Percentiles rank a stretch among this genome's conserved stretches.
phyloP scores from a whole-genome alignment of 192 early-diverging fungal genomes.

The Chytriomyces sp. region DNA sequence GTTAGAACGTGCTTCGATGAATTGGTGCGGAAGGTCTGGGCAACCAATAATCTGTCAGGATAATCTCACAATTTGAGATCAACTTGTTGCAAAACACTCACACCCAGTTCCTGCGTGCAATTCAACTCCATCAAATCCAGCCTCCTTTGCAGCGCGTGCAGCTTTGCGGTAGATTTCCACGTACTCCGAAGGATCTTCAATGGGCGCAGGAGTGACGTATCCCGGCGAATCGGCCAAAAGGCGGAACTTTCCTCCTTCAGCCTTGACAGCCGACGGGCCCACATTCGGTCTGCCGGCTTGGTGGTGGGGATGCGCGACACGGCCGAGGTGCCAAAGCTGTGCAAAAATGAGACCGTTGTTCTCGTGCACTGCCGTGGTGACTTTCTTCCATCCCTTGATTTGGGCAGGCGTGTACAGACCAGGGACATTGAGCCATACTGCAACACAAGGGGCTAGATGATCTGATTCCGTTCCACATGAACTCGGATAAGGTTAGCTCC shows the following conservation, averaged over 20 bases:
- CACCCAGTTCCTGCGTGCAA: background rate
- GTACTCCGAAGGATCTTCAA: slow-evolving; percentile 35
- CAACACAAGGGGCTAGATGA: too few species aligned
- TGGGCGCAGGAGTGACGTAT: slow-evolving; percentile 29
- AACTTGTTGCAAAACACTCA: slow-evolving; percentile 1
- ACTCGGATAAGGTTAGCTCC: background rate
- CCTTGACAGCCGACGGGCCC: slow-evolving; percentile 26
- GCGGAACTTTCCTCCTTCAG: slow-evolving; percentile 38
- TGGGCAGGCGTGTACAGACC: slow-evolving; percentile 52
- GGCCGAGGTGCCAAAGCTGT: slow-evolving; percentile 57
- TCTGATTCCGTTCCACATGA: too few species aligned
- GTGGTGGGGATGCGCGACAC: slow-evolving; percentile 33
- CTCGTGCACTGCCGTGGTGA: slow-evolving; percentile 50
- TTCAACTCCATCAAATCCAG: background rate
- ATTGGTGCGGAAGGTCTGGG: slow-evolving; percentile 31
- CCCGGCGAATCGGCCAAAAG: slow-evolving; percentile 32
- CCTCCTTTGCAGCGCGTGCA: background rate
- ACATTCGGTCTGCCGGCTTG: slow-evolving; percentile 24
- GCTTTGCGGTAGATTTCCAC: slow-evolving; percentile 26
- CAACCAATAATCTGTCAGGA: background rate
- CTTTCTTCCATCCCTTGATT: slow-evolving; percentile 50
- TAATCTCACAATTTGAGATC: background rate
- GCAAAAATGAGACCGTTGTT: slow-evolving; percentile 48
- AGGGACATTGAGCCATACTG: slow-evolving; percentile 44
- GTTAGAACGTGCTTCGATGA: slow-evolving; percentile 6